Evolutionary conservation across 2,329 filamentous ascomycete species (phyloP).

Genomic region (Camillea tinctor): DNA sequence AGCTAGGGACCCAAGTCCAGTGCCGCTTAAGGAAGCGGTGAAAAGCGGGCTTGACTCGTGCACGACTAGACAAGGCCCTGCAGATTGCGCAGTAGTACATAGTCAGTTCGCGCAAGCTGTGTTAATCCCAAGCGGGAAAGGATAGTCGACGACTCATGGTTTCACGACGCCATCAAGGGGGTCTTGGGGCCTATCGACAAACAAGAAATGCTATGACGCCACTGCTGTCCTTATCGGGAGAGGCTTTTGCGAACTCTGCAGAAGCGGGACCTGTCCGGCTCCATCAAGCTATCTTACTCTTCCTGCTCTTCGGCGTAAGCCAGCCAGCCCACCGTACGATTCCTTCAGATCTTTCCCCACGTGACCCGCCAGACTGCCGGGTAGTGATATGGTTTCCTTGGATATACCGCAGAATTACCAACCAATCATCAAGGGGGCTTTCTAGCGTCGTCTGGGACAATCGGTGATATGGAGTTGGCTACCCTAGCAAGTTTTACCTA

Average conservation of each 20-base stretch:
- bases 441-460: neutral
- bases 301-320: neutral
- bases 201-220: neutral
- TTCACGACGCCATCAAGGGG: neutral
- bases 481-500: neutral
- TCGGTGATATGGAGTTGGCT: neutral
- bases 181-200: neutral
- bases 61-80: constrained; percentile 2
- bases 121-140: neutral
- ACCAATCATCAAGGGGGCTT: neutral
- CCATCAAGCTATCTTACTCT: neutral
- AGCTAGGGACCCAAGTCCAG: constrained; percentile 6
- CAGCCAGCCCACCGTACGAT: neutral
- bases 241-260: neutral
- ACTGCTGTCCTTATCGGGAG: neutral
- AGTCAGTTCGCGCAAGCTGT: neutral
- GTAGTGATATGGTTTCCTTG: neutral
- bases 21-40: constrained; percentile 12
- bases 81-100: neutral
- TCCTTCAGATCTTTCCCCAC: neutral
- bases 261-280: neutral
- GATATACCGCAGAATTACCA: neutral
- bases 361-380: neutral
- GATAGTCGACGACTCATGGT: neutral
- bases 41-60: constrained; percentile 17